Base-by-base conservation (phyloP, 441 rosid species). In the Omphalea diandra region DNA sequence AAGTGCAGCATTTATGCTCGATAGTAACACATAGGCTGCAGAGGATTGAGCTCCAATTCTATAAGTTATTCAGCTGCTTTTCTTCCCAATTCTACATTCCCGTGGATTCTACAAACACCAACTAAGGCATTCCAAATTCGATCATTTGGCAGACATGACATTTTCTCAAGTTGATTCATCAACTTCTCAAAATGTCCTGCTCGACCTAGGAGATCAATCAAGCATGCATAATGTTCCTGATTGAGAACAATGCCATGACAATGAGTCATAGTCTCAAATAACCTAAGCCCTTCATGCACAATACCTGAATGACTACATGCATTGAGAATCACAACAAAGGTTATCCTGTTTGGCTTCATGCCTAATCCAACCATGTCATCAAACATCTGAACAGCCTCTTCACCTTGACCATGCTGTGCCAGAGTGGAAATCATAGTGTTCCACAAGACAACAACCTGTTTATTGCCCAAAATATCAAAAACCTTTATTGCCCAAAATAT, bases 31-130 rank as follows among this genome's bases (percentile, higher is more conserved):
- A n/a, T n/a, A n/a, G n/a, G n/a, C n/a, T n/a, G n/a, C n/a, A n/a
- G n/a, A n/a, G n/a, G n/a, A n/a, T n/a, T n/a, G n/a, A n/a, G n/a
- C n/a, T n/a, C n/a, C n/a, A n/a, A n/a, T n/a, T n/a, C n/a, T n/a
- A n/a, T n/a, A n/a, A n/a, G n/a, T n/a, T n/a, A n/a, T n/a, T 90
- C 86, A 4, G 92, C 93, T 47, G 90, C 91, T 76, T 84, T 72
- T 68, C 81, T 86, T 46, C 96, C 94, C 0, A 78, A 74, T 85
- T 88, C 84, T 4, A 87, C 70, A 43, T 72, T 78, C 8, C 91
- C 91, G 57, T n/a, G 93, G 52, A 82, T 83, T 75, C 89, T 78
- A 78, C 92, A 84, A 41, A 91, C 86, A 57, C 85, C 83, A 60
- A 91, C 83, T 63, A 91, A 65, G 33, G 97, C 84, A 63, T 88